Evolutionary conservation across 73 alveolate species (phyloP).

Genomic region (Stentor roeselii): DNA sequence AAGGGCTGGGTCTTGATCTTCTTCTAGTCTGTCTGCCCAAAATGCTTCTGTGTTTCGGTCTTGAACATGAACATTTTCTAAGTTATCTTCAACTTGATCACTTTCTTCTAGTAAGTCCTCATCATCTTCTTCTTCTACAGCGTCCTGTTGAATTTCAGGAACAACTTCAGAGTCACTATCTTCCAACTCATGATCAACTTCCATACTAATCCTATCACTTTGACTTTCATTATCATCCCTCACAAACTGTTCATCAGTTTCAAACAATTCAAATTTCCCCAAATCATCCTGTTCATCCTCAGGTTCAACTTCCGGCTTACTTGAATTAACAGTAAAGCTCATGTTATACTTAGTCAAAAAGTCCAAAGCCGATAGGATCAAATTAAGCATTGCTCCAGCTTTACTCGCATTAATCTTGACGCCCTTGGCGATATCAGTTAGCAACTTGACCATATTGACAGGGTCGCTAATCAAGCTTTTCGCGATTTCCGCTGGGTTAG

Average conservation of each 20-base stretch:
- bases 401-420: neutral
- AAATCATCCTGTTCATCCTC: neutral
- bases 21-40: constrained; percentile 22
- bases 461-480: neutral
- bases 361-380: neutral
- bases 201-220: neutral
- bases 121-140: neutral
- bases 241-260: neutral
- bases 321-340: neutral
- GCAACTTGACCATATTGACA: neutral
- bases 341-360: neutral
- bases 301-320: neutral
- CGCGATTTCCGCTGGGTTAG: constrained; percentile 28
- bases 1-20: constrained; percentile 15
- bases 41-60: constrained; percentile 13
- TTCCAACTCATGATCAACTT: neutral
- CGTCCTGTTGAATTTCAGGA: neutral
- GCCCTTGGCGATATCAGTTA: neutral
- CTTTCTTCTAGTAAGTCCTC: constrained; percentile 17
- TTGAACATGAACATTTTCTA: constrained; percentile 6
- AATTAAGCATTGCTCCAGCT: constrained; percentile 16
- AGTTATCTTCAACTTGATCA: constrained; percentile 7
- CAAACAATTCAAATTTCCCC: neutral
- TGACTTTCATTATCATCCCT: neutral
- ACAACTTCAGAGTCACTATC: neutral